Percentiles rank a stretch among this genome's conserved stretches.
Conservation (phyloP, 2,329 filamentous ascomycete species). For the Dothidotthia symphoricarpi region DNA sequence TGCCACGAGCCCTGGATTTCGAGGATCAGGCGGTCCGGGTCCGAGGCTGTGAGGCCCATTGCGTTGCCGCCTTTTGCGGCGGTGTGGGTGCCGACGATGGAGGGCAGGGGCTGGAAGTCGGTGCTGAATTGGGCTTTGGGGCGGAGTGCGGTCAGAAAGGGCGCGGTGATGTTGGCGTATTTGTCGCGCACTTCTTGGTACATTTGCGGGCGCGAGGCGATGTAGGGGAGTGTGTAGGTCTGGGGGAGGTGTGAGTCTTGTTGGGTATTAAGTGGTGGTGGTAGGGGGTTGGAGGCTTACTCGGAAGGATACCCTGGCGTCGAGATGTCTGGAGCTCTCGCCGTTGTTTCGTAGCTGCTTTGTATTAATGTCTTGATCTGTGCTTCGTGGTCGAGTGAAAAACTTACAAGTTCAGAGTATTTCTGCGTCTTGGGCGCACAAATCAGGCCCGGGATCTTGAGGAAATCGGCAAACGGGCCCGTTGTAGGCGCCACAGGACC, state of each 20-base stretch:
- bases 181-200: constrained; percentile 38
- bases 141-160: constrained; percentile 18
- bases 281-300: constrained; percentile 8
- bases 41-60: constrained; percentile 21
- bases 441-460: constrained; percentile 25
- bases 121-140: constrained; percentile 20
- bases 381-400: not conserved
- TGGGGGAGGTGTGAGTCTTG: constrained; percentile 4
- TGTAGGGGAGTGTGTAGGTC: constrained; percentile 28
- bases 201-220: constrained; percentile 30
- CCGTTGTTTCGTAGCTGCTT: constrained; percentile 20
- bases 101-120: constrained; percentile 27
- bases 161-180: constrained; percentile 23
- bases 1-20: constrained; percentile 23
- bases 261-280: constrained; percentile 4
- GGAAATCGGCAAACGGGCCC: constrained; percentile 34
- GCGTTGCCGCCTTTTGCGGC: constrained; percentile 24
- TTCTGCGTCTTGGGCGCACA: constrained; percentile 26
- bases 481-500: constrained; percentile 29
- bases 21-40: constrained; percentile 22
- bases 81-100: constrained; percentile 17
- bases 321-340: constrained; percentile 9
- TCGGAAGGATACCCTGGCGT: constrained; percentile 22
- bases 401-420: constrained; percentile 35
- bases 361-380: not conserved